Percentiles rank a stretch among this genome's conserved stretches.
Conservation (phyloP, 2,329 filamentous ascomycete genomes). For the Akanthomyces lecanii region DNA sequence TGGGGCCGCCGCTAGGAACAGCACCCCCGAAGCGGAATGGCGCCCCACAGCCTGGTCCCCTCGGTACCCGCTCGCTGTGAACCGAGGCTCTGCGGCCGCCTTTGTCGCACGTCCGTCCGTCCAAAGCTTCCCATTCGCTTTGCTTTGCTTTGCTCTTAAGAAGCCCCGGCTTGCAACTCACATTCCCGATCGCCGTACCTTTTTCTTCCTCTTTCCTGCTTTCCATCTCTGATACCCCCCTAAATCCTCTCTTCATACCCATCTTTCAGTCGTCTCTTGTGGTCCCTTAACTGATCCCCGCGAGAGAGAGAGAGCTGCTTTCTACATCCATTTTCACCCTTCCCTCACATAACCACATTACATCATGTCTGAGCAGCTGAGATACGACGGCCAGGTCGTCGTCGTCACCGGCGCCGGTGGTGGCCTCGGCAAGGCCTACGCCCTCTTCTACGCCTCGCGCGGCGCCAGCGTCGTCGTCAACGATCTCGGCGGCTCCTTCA, state of each 20-base stretch:
- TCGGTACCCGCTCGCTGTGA: slow-evolving; percentile 4
- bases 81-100: background rate
- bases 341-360: slow-evolving; percentile 21
- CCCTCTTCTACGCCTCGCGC: slow-evolving; percentile 84
- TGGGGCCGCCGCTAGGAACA: background rate
- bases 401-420: slow-evolving; percentile 79
- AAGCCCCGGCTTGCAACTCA: slow-evolving; percentile 9
- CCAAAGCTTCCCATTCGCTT: slow-evolving; percentile 6
- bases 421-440: slow-evolving; percentile 76
- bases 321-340: background rate
- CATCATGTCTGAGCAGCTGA: slow-evolving; percentile 62
- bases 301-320: background rate
- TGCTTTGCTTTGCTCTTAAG: slow-evolving; percentile 3
- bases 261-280: background rate
- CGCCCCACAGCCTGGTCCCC: slow-evolving; percentile 4
- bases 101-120: background rate
- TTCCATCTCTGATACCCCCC: slow-evolving; percentile 11
- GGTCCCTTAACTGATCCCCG: background rate
- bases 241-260: background rate
- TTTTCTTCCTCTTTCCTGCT: background rate
- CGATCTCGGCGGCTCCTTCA: slow-evolving; percentile 88
- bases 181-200: slow-evolving; percentile 1
- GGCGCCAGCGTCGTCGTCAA: slow-evolving; percentile 96
- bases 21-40: background rate
- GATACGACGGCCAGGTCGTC: slow-evolving; percentile 80